Evolutionary conservation across 148 eudicot species (phyloP), one percentile per base, ranked within the genome.

Genomic region (Rhododendron griersonianum): DNA sequence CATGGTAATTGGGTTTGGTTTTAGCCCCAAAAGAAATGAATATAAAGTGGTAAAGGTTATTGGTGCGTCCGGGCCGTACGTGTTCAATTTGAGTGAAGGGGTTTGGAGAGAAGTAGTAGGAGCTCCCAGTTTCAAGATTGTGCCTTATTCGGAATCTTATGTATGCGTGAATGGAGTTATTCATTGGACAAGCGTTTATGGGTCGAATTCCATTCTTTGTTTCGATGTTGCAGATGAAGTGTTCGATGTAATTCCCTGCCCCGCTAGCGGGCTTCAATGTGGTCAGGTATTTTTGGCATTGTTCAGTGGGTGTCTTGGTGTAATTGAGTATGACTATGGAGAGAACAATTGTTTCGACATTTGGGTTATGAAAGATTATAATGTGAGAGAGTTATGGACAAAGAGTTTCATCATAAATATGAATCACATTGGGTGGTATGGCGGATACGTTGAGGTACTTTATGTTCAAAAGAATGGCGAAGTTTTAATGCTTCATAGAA

Each of bases 301-400:
- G 47, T 35, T 81, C n/a, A 35, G 28, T 33, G 83, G 71, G 13
- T 81, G 69, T 57, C 71, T 81, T 57, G 33, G 69, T 1, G 0
- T 28, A 28, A 28, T 28, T 28, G 30, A 28, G 11, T 81, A 14
- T 35, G 9, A 25, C 1, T 55, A 2, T 9, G 3, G 0, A 50
- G 53, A 50, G 53, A 8, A 33, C 13, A 35, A 57, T 55, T 30
- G 25, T 55, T 9, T 55, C 16, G 7, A 30, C 2, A 18, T 81
- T 30, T 81, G 83, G 83, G 11, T 81, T 33, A 30, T 81, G 83
- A 55, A 33, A 67, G 47, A 81, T 8, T 55, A 81, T 33, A 41
- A 41, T 81, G 83, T 81, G 30, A 9, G 9, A 11, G 69, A 81
- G 14, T 81, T 33, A n/a, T 81, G 71, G 83, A 25, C 15, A 15